Evolutionary conservation across 2,329 filamentous ascomycete species (phyloP), one percentile per base, ranked within the genome.

Genomic region (Bipolaris zeicola): DNA sequence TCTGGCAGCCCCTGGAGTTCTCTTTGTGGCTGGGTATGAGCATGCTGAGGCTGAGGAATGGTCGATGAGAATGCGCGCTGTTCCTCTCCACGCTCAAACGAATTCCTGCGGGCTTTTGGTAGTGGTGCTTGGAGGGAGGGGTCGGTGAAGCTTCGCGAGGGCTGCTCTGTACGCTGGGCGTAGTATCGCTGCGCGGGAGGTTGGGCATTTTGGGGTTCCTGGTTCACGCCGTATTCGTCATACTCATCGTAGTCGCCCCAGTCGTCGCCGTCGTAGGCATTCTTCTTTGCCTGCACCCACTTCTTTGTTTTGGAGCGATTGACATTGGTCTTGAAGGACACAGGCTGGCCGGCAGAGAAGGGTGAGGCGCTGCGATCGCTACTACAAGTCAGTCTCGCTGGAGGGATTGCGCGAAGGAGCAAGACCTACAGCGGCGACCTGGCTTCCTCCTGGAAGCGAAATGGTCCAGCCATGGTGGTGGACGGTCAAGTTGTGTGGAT

Each of bases 211-310:
- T 77, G 76, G 34, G 77, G 73, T 43, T 78, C 76, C 42, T 78
- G 76, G 44, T 78, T 75, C 46, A 83, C 82, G 38, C 85, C 83
- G 61, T 83, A 81, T 55, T 83, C 80, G 52, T 84, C 81, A 51
- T 87, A 83, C 46, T 84, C 83, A 62, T 83, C 81, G 61, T 79
- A 80, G 41, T 86, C 89, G 34, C 92, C 94, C 93, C 94, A 97
- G 71, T 96, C 94, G 68, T 96, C 92, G 61, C 93, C 94, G 69
- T 94, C 93, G 71, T 98, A 98, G 71, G 87, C 90, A 67, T 90
- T 88, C 56, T 87, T 83, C 76, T 93, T 94, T 34, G 94, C 94
- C 69, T 96, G 89, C 36, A 94, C 89, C 94, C 94, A 98, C 84
- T 96, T 96, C 78, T 89, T 90, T 52, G 93, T 97, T 79, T 96